Evolutionary conservation across 768 basidiomycete species (phyloP).

Genomic region (Naganishia antarctica): DNA sequence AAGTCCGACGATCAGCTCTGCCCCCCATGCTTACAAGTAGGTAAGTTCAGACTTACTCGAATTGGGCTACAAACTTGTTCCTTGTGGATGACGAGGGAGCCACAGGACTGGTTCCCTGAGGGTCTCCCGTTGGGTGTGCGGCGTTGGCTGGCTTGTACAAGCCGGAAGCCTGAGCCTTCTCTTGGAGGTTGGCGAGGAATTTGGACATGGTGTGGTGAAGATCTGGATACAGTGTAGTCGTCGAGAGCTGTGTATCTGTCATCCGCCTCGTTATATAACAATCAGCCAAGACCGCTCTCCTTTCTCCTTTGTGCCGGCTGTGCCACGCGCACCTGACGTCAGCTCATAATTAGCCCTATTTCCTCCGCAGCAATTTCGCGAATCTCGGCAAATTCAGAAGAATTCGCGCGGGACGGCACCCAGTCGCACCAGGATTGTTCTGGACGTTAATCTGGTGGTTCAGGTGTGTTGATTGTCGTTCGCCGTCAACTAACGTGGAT

Average conservation of each 20-base stretch:
- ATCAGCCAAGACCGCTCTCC: not conserved
- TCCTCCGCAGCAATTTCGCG: not conserved
- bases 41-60: conserved; percentile 11
- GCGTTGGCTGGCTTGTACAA: conserved; percentile 14
- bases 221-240: not conserved
- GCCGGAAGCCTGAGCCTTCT: conserved; percentile 27
- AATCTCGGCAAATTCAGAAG: no score
- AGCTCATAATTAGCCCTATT: conserved; percentile 10
- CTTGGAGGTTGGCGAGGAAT: conserved; percentile 19
- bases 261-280: not conserved
- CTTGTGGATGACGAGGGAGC: not conserved
- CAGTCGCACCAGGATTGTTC: no score
- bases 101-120: not conserved
- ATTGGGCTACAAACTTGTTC: conserved; percentile 23
- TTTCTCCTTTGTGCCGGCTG: not conserved
- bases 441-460: no score
- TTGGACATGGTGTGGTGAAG: conserved; percentile 11
- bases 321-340: not conserved
- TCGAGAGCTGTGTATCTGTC: not conserved
- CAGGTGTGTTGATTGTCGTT: no score
- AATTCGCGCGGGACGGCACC: no score
- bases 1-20: not conserved
- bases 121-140: conserved; percentile 9
- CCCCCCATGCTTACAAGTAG: no score
- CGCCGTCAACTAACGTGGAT: no score